These are phyloP conservation scores for Hapsidospora chrysogenum DNA, from an alignment of 495 filamentous ascomycete genomes.

Conservation along the genomic window DNA sequence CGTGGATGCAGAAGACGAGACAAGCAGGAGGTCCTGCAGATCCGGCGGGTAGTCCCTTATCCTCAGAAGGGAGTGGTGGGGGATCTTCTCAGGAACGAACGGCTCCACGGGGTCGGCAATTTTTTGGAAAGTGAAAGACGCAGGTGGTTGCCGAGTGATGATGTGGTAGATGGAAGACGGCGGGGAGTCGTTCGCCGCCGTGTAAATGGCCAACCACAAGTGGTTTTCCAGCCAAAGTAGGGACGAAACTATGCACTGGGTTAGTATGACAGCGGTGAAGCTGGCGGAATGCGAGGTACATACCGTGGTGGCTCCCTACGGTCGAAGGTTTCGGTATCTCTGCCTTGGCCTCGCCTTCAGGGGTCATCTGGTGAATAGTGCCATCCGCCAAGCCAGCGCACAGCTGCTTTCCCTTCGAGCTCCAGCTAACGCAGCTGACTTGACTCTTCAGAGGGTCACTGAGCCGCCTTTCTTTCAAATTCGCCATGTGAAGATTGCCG, in stretches of 20 bases:
- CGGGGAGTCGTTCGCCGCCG: constrained; percentile 35
- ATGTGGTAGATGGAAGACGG: constrained; percentile 56
- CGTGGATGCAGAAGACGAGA: constrained; percentile 59
- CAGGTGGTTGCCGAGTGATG: constrained; percentile 43
- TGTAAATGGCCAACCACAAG: constrained; percentile 66
- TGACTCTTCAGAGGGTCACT: constrained; percentile 47
- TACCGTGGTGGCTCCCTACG: constrained; percentile 56
- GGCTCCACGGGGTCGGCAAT: constrained; percentile 55
- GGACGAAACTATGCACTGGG: constrained; percentile 45
- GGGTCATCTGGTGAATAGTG: constrained; percentile 66
- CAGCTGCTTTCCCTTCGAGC: constrained; percentile 79
- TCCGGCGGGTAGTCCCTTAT: constrained; percentile 64
- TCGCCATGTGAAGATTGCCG: constrained; percentile 70
- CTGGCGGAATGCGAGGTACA: constrained; percentile 7
- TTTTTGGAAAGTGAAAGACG: constrained; percentile 49
- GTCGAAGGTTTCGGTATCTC: constrained; percentile 62
- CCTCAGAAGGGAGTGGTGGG: constrained; percentile 60
- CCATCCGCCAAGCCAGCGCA: constrained; percentile 79
- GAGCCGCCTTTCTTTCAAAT: constrained; percentile 48
- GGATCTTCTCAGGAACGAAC: constrained; percentile 45
- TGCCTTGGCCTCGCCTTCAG: constrained; percentile 55
- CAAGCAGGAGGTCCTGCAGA: constrained; percentile 61
- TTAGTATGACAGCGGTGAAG: constrained; percentile 7
- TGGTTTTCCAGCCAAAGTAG: constrained; percentile 81
- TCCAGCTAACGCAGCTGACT: constrained; percentile 84